These are phyloP conservation scores for Candolleomyces aberdarensis DNA, from an alignment of 768 basidiomycete species.

Conservation along the genomic window DNA sequence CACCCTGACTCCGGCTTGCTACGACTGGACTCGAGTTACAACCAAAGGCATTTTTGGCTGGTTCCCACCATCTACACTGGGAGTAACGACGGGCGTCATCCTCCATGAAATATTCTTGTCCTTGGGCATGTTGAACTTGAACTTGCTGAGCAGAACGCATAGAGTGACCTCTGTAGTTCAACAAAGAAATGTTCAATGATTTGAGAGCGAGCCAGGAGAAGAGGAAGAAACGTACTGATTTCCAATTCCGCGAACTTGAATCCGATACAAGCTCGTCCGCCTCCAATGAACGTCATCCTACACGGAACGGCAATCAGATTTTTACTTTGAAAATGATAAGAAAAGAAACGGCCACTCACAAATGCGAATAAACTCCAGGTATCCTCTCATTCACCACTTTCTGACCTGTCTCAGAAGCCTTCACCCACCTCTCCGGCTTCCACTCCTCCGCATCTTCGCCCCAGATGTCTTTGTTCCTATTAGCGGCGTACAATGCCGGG, in stretches of 20 bases:
- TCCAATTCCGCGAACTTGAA: slow-evolving; percentile 17
- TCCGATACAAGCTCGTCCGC: slow-evolving; percentile 20
- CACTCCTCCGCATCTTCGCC: slow-evolving; percentile 46
- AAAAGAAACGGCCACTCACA: slow-evolving; percentile 27
- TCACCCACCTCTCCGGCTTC: slow-evolving; percentile 51
- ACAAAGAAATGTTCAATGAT: slow-evolving; percentile 6
- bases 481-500: slow-evolving; percentile 31
- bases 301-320: not conserved
- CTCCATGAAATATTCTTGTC: not conserved
- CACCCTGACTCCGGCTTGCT: too few species aligned
- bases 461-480: slow-evolving; percentile 41
- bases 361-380: slow-evolving; percentile 43
- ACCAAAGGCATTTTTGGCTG: too few species aligned
- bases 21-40: too few species aligned
- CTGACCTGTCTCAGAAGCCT: slow-evolving; percentile 23
- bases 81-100: not conserved
- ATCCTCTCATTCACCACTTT: slow-evolving; percentile 30
- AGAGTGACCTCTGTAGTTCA: slow-evolving; percentile 11
- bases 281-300: slow-evolving; percentile 24
- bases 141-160: slow-evolving; percentile 1
- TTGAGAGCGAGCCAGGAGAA: slow-evolving; percentile 21
- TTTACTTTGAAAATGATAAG: not conserved
- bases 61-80: not conserved
- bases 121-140: slow-evolving; percentile 6
- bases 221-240: slow-evolving; percentile 8